These are phyloP conservation scores for Mayamaea pseudoterrestris DNA, from an alignment of 108 stramenopile genomes.

Conservation along the genomic window DNA sequence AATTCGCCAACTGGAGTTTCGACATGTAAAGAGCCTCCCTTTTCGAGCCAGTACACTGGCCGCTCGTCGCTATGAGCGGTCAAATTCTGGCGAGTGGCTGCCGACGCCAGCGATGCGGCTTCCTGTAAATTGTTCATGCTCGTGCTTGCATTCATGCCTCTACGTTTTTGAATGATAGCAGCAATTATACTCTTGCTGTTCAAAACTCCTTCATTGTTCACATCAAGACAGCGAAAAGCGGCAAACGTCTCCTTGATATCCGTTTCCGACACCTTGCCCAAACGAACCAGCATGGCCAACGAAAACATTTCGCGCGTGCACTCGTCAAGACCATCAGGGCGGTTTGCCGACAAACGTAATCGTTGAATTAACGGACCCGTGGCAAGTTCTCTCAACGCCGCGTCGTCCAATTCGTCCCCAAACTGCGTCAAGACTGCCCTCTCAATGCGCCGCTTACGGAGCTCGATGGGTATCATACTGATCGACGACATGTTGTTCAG, in stretches of 20 bases:
- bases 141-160: too few species aligned
- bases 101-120: too few species aligned
- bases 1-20: too few species aligned
- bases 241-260: conserved; percentile 76
- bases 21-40: too few species aligned
- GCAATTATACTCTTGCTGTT: conserved; percentile 42
- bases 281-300: conserved; percentile 81
- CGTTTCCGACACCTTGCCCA: conserved; percentile 73
- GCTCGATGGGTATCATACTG: conserved; percentile 82
- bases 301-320: conserved; percentile 88
- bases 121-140: too few species aligned
- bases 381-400: conserved; percentile 69
- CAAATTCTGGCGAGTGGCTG: too few species aligned
- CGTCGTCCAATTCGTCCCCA: conserved; percentile 71
- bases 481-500: conserved; percentile 84
- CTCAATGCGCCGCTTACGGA: conserved; percentile 74
- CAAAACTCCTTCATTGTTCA: conserved; percentile 56
- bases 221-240: conserved; percentile 69
- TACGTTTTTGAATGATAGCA: conserved; percentile 26
- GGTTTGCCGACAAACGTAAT: conserved; percentile 50
- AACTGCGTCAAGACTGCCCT: conserved; percentile 66
- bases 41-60: too few species aligned
- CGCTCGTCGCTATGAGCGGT: too few species aligned
- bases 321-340: conserved; percentile 61
- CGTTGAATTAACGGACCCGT: conserved; percentile 72